Evolutionary conservation across 306 rosid species (phyloP).

Genomic region (Corylus heterophylla): DNA sequence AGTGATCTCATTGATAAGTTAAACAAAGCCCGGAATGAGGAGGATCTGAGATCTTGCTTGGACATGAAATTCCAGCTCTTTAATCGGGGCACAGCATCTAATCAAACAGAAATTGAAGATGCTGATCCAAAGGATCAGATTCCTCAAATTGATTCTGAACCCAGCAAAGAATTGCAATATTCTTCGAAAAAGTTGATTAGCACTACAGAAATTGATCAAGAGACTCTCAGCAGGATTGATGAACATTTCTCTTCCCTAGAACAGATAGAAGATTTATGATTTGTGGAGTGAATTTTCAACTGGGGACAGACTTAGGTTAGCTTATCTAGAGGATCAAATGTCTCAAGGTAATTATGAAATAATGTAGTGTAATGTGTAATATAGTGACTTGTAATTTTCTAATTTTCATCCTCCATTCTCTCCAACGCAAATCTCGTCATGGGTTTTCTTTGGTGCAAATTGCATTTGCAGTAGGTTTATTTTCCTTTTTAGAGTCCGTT

Average conservation of each 20-base stretch:
- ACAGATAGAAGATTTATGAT: conserved; percentile 62
- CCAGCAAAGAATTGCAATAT: conserved; percentile 41
- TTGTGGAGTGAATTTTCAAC: background rate
- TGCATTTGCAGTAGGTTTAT: too few species aligned
- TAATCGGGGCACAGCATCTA: conserved; percentile 32
- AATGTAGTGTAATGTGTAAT: background rate
- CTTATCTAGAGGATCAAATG: background rate
- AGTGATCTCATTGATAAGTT: conserved; percentile 75
- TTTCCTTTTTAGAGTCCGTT: too few species aligned
- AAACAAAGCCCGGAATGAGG: conserved; percentile 85
- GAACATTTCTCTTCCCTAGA: conserved; percentile 66
- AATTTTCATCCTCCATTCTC: background rate
- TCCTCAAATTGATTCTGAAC: conserved; percentile 37
- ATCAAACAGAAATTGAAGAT: conserved; percentile 37
- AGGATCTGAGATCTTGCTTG: conserved; percentile 76
- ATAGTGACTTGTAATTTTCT: background rate
- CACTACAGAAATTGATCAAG: conserved; percentile 53
- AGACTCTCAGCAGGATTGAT: conserved; percentile 58
- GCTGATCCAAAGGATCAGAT: conserved; percentile 29
- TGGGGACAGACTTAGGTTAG: background rate
- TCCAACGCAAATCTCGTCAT: background rate
- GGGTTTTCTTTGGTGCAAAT: too few species aligned
- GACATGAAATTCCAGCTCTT: conserved; percentile 69
- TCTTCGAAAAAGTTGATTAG: conserved; percentile 45
- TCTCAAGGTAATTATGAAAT: background rate